phyloP scores from a whole-genome alignment of 345 rosid genomes.

The Salix arbutifolia region DNA sequence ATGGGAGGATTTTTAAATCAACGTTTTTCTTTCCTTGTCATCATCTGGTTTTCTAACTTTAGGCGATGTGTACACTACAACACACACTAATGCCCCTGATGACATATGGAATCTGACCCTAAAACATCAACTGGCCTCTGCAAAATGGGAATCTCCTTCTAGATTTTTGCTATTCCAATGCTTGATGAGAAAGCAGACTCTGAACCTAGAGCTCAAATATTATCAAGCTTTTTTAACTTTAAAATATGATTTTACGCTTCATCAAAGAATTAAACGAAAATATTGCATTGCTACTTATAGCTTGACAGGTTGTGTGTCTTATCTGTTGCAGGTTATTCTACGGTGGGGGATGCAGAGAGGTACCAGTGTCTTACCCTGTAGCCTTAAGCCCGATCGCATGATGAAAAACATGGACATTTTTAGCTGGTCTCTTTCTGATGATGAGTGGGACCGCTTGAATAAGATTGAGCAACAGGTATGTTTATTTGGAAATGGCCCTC shows the following conservation, averaged over 20 bases:
- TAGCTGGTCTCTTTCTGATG: conserved; percentile 45
- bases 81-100: background rate
- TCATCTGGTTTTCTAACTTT: background rate
- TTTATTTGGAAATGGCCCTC: conserved; percentile 43
- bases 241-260: background rate
- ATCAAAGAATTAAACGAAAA: background rate
- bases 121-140: background rate
- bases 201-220: background rate
- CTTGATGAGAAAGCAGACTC: background rate
- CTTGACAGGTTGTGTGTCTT: background rate
- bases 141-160: background rate
- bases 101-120: background rate
- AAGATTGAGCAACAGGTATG: conserved; percentile 57
- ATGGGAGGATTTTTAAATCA: background rate
- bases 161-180: background rate
- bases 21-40: background rate
- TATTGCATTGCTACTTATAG: background rate
- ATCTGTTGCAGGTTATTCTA: conserved; percentile 39
- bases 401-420: conserved; percentile 48
- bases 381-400: conserved; percentile 52
- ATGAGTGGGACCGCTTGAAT: conserved; percentile 44
- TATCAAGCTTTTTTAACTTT: background rate
- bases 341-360: conserved; percentile 66
- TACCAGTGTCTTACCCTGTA: conserved; percentile 56
- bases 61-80: background rate